phyloP scores from a whole-genome alignment of 73 alveolate species.

The Paramecium sonneborni region DNA sequence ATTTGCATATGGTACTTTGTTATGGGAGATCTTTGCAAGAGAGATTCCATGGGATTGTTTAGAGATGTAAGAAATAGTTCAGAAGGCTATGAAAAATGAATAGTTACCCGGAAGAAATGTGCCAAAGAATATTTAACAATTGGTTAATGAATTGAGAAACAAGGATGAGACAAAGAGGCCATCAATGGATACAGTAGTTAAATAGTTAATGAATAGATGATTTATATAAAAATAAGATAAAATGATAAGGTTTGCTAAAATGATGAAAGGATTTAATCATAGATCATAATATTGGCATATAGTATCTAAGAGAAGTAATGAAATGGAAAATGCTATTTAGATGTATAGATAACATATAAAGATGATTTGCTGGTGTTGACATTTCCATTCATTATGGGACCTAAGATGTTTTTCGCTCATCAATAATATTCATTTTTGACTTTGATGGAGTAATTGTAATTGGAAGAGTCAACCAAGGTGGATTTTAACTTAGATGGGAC shows the following conservation, averaged over 20 bases:
- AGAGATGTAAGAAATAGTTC: conserved; percentile 91
- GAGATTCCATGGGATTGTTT: conserved; percentile 97
- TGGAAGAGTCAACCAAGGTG: neutral
- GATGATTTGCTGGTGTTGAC: neutral
- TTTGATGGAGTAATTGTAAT: neutral
- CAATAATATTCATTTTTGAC: neutral
- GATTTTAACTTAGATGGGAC: conserved; percentile 30
- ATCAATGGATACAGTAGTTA: conserved; percentile 18
- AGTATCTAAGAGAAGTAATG: neutral
- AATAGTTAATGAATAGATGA: conserved; percentile 18
- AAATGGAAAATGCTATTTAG: neutral
- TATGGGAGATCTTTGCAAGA: conserved; percentile 96
- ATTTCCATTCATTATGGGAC: conserved; percentile 5
- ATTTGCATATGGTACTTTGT: conserved; percentile 96
- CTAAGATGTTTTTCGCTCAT: conserved; percentile 1
- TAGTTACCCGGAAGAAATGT: conserved; percentile 28
- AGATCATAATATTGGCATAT: neutral
- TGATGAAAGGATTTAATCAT: neutral
- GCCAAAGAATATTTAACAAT: neutral
- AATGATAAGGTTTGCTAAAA: neutral
- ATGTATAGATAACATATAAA: neutral
- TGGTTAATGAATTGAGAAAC: conserved; percentile 13
- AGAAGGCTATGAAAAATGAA: conserved; percentile 83
- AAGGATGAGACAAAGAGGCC: conserved; percentile 47
- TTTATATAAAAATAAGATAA: neutral